A percentile compares a stretch with the other conserved stretches of the same genome.
These are phyloP conservation scores for Bombardia bombarda DNA, from an alignment of 495 filamentous ascomycete genomes.

Conservation along the genomic window DNA sequence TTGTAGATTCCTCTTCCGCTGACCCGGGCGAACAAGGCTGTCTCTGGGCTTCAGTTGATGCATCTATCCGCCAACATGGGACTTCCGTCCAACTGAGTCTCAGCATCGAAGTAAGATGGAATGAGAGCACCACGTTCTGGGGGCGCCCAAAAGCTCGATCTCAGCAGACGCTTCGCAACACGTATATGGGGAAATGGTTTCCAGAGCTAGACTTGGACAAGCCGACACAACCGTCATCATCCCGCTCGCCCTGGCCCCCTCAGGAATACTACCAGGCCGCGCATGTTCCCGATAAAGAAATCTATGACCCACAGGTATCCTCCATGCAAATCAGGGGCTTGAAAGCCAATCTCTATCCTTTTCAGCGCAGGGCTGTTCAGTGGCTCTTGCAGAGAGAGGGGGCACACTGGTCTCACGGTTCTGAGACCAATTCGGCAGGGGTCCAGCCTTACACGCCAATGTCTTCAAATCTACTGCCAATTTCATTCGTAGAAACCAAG, in stretches of 20 bases:
- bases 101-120: slow-evolving; percentile 18
- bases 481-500: slow-evolving; percentile 9
- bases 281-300: slow-evolving; percentile 24
- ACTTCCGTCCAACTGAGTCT: slow-evolving; percentile 7
- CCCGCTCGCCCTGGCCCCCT: slow-evolving; percentile 24
- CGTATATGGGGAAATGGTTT: slow-evolving; percentile 20
- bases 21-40: slow-evolving; percentile 12
- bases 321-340: slow-evolving; percentile 21
- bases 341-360: slow-evolving; percentile 31
- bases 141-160: slow-evolving; percentile 3
- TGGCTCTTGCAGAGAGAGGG: slow-evolving; percentile 40
- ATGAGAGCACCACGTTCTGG: slow-evolving; percentile 10
- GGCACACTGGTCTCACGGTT: slow-evolving; percentile 20
- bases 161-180: slow-evolving; percentile 12
- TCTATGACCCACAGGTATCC: slow-evolving; percentile 9
- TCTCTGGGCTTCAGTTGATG: slow-evolving; percentile 15
- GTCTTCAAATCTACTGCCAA: slow-evolving; percentile 3
- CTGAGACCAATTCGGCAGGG: slow-evolving; percentile 2
- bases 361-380: slow-evolving; percentile 35
- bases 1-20: slow-evolving; percentile 4
- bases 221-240: not conserved
- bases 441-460: slow-evolving; percentile 7
- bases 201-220: slow-evolving; percentile 5
- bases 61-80: slow-evolving; percentile 11
- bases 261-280: slow-evolving; percentile 39